These are phyloP conservation scores for Nothopassalora personata DNA, from an alignment of 2,329 filamentous ascomycete genomes.

Conservation along the genomic window DNA sequence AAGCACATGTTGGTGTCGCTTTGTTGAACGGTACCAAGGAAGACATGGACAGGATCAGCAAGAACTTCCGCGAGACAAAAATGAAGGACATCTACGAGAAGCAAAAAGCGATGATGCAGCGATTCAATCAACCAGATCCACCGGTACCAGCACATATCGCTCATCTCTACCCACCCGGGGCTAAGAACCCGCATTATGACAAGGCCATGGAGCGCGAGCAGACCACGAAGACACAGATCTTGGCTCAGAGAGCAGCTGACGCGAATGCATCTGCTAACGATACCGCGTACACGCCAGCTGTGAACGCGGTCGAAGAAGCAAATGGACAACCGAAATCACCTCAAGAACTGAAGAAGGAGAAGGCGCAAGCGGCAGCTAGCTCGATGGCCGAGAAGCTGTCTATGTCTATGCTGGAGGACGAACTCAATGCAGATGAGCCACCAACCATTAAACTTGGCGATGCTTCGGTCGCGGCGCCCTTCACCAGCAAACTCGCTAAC, in stretches of 20 bases:
- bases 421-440: slow-evolving; percentile 82
- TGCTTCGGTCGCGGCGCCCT: slow-evolving; percentile 92
- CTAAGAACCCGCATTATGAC: slow-evolving; percentile 85
- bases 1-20: slow-evolving; percentile 94
- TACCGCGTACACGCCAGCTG: slow-evolving; percentile 22
- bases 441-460: slow-evolving; percentile 96
- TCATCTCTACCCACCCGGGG: slow-evolving; percentile 87
- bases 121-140: slow-evolving; percentile 91
- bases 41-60: slow-evolving; percentile 83
- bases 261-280: slow-evolving; percentile 36
- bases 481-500: slow-evolving; percentile 95
- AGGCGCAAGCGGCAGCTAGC: slow-evolving; percentile 65
- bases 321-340: slow-evolving; percentile 30
- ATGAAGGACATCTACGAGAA: slow-evolving; percentile 99
- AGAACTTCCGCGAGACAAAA: slow-evolving; percentile 88
- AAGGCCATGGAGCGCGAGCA: slow-evolving; percentile 87
- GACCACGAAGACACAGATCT: slow-evolving; percentile 64
- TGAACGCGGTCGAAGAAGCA: slow-evolving; percentile 15
- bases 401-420: slow-evolving; percentile 79
- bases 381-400: slow-evolving; percentile 82
- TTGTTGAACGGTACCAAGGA: slow-evolving; percentile 91
- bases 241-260: slow-evolving; percentile 43
- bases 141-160: slow-evolving; percentile 89
- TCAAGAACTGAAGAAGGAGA: slow-evolving; percentile 50
- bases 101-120: slow-evolving; percentile 82